phyloP scores from a whole-genome alignment of 1,139 yeast genomes.

The Debaryomyces robertsiae region DNA sequence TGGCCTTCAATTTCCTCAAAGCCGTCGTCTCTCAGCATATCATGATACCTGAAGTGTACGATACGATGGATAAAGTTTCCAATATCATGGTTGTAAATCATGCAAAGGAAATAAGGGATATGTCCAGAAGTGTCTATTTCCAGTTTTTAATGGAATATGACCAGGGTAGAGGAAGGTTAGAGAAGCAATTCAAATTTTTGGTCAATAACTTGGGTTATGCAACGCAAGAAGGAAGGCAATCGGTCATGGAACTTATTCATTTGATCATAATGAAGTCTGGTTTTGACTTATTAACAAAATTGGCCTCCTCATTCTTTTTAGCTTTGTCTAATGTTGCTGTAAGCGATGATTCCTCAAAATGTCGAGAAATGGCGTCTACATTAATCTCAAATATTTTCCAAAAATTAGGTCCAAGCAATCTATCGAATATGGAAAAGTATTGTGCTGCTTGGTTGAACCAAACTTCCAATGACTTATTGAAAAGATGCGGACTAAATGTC shows the following conservation, averaged over 20 bases:
- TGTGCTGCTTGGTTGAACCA: conserved; percentile 70
- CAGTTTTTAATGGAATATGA: conserved; percentile 93
- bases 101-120: conserved; percentile 77
- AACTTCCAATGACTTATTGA: conserved; percentile 52
- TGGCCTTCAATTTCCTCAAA: conserved; percentile 81
- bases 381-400: conserved; percentile 59
- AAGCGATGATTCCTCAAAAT: conserved; percentile 76
- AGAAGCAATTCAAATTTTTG: conserved; percentile 78
- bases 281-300: conserved; percentile 57
- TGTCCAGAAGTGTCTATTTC: conserved; percentile 80
- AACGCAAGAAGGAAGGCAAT: conserved; percentile 82
- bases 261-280: conserved; percentile 69
- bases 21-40: conserved; percentile 73
- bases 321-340: conserved; percentile 77
- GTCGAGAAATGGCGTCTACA: conserved; percentile 82
- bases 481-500: conserved; percentile 77
- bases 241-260: conserved; percentile 86
- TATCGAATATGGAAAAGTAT: conserved; percentile 57
- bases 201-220: conserved; percentile 86
- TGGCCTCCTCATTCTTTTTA: conserved; percentile 78
- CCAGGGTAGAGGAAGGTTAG: conserved; percentile 84
- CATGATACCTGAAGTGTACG: conserved; percentile 86
- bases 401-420: conserved; percentile 44
- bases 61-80: conserved; percentile 79
- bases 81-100: conserved; percentile 91